Conservation (phyloP, 2,329 filamentous ascomycete species). For the Periconia sp. region DNA sequence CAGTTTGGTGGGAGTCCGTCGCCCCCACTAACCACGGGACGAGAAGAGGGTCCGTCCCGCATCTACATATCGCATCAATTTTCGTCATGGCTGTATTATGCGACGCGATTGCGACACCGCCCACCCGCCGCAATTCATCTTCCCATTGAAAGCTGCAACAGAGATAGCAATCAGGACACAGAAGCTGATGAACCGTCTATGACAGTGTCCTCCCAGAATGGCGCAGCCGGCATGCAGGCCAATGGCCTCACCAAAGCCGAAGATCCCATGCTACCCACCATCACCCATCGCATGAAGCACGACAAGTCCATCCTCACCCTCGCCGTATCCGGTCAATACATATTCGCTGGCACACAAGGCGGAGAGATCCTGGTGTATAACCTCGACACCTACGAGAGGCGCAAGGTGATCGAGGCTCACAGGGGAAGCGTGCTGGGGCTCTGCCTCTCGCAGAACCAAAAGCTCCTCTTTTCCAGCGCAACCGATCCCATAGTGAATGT, state of each 20-base stretch:
- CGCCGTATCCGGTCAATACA: slow-evolving; percentile 74
- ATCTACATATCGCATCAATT: no score
- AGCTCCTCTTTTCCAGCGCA: slow-evolving; percentile 85
- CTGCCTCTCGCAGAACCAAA: slow-evolving; percentile 72
- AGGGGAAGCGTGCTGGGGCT: slow-evolving; percentile 87
- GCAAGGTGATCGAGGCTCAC: slow-evolving; percentile 81
- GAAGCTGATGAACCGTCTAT: slow-evolving; percentile 2
- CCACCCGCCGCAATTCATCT: slow-evolving; percentile 21
- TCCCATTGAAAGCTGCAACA: no score
- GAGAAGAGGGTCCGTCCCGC: neutral
- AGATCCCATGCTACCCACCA: slow-evolving; percentile 52
- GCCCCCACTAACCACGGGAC: slow-evolving; percentile 7
- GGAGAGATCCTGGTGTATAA: slow-evolving; percentile 93
- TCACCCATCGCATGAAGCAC: slow-evolving; percentile 75
- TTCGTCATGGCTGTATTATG: neutral
- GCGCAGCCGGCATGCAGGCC: slow-evolving; percentile 25
- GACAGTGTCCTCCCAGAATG: slow-evolving; percentile 24
- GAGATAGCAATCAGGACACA: no score
- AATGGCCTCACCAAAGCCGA: slow-evolving; percentile 13
- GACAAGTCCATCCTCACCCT: slow-evolving; percentile 80
- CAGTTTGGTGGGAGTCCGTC: neutral
- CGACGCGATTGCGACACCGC: no score
- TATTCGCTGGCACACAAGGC: slow-evolving; percentile 91
- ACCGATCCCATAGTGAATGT: slow-evolving; percentile 94
- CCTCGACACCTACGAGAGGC: slow-evolving; percentile 80